Conservation (phyloP, 495 filamentous ascomycete species). For the Aeminium ludgeri region DNA sequence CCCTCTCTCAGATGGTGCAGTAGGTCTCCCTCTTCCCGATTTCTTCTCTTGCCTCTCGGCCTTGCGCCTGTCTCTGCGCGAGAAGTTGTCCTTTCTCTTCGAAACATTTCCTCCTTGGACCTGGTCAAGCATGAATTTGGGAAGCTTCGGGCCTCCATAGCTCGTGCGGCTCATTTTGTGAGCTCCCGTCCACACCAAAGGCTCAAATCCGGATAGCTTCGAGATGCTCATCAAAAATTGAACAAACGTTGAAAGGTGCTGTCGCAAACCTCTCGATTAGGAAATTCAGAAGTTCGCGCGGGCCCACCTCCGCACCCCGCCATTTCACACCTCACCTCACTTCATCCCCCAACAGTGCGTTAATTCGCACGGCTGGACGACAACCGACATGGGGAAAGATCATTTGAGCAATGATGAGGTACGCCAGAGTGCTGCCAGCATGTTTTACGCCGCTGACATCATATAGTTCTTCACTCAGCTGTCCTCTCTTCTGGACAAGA, state of each 20-base stretch:
- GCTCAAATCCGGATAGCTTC: too few relatives aligned
- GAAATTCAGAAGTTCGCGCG: too few relatives aligned
- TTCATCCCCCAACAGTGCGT: neutral
- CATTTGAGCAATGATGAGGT: slow-evolving; percentile 66
- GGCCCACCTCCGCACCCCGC: too few relatives aligned
- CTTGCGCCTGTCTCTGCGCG: slow-evolving; percentile 46
- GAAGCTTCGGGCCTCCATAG: slow-evolving; percentile 46
- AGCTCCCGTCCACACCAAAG: too few relatives aligned
- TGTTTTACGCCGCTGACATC: slow-evolving; percentile 10
- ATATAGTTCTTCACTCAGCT: slow-evolving; percentile 74
- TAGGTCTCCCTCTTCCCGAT: slow-evolving; percentile 15
- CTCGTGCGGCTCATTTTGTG: slow-evolving; percentile 23
- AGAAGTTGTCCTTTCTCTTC: slow-evolving; percentile 24
- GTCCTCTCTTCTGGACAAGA: slow-evolving; percentile 49
- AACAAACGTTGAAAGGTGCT: slow-evolving; percentile 15
- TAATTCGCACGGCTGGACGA: too few relatives aligned
- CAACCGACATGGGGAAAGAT: slow-evolving; percentile 30
- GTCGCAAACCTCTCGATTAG: too few relatives aligned
- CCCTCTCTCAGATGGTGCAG: neutral
- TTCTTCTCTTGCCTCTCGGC: slow-evolving; percentile 42
- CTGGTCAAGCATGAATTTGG: slow-evolving; percentile 41
- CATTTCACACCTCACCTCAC: neutral
- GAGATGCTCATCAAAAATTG: neutral
- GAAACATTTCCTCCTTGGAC: slow-evolving; percentile 29
- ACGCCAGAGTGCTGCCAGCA: slow-evolving; percentile 4